These are phyloP conservation scores for Irpex lacteus DNA, from an alignment of 1,284 basidiomycete species.

Conservation along the genomic window DNA sequence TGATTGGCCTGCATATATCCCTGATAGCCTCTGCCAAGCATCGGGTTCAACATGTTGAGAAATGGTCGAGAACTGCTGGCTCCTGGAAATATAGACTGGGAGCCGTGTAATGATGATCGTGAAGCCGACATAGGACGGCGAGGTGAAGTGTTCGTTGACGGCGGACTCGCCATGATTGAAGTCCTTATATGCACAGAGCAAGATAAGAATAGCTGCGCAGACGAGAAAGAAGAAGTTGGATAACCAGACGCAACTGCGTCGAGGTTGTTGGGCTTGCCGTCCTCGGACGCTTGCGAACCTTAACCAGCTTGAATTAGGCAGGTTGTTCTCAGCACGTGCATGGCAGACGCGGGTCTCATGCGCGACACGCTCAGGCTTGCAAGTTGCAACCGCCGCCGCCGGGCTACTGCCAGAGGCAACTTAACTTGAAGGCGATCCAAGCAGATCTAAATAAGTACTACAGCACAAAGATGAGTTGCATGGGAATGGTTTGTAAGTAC, in stretches of 20 bases:
- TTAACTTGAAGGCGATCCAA: too few relatives aligned
- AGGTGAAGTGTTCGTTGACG: conserved; percentile 11
- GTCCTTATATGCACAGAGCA: conserved; percentile 5
- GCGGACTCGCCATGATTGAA: conserved; percentile 12
- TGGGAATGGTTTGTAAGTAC: too few relatives aligned
- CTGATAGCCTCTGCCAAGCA: conserved; percentile 59
- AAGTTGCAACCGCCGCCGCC: too few relatives aligned
- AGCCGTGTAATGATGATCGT: conserved; percentile 30
- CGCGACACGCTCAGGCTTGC: too few relatives aligned
- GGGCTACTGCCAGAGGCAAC: too few relatives aligned
- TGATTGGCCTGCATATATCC: conserved; percentile 70
- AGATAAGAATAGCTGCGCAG: neutral
- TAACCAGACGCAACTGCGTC: neutral
- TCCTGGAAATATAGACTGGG: conserved; percentile 45
- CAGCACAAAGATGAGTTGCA: too few relatives aligned
- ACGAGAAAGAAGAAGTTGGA: neutral
- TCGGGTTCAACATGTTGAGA: conserved; percentile 80
- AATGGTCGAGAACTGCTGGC: conserved; percentile 65
- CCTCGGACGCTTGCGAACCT: conserved; percentile 8
- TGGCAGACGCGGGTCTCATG: too few relatives aligned
- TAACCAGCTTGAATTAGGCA: conserved; percentile 4
- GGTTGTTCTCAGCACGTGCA: conserved; percentile 11
- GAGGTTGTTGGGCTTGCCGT: conserved; percentile 4
- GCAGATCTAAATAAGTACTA: too few relatives aligned
- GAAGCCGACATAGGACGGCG: conserved; percentile 18